Evolutionary conservation across 169 alveolate genomes (phyloP), one percentile per base, ranked within the genome.

Genomic region (Eimeria tenella): DNA sequence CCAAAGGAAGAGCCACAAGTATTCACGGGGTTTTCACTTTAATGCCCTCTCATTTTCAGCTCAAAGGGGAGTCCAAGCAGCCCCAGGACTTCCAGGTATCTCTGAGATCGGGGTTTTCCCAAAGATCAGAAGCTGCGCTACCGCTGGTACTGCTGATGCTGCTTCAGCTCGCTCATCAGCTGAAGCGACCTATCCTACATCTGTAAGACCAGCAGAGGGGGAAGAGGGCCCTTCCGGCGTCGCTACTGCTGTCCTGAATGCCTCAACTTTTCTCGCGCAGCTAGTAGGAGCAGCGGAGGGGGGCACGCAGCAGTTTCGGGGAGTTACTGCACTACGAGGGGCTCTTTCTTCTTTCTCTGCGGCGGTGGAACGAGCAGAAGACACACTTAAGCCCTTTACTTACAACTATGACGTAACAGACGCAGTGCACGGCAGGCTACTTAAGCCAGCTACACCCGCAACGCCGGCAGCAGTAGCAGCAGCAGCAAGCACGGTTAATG

Each of bases 401-500:
- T 75, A 75, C 49, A 0, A 4, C 13, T 75, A 49, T 17, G 86
- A 75, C 60, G 10, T 75, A 21, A 11, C 86, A 9, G 86, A 42
- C 25, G 65, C 86, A 19, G 86, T 21, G 49, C 42, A 50, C 52
- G 21, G 86, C 63, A 52, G 31, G 60, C 65, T 75, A 1, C 52
- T 75, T 25, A n/a, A 62, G 63, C 60, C 31, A 42, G 86, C 86
- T n/a, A 52, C 11, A 17, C 86, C 86, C 42, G 55, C 86, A 75
- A 75, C 86, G 7, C 86, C 86, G 5, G 55, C 55, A 42, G 82
- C 55, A 73, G 82, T 50, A 73, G 82, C 58, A 73, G 74, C 82
- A 9, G 55, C 82, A 9, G 82, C 82, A 4, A 2, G 42, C 42
- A 31, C 42, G 42, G 42, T 31, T 31, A 31, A 31, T 31, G 42